A percentile compares a stretch with the other conserved stretches of the same genome.
phyloP scores from a whole-genome alignment of 805 yeast genomes.

The Isabelozyma heimii region DNA sequence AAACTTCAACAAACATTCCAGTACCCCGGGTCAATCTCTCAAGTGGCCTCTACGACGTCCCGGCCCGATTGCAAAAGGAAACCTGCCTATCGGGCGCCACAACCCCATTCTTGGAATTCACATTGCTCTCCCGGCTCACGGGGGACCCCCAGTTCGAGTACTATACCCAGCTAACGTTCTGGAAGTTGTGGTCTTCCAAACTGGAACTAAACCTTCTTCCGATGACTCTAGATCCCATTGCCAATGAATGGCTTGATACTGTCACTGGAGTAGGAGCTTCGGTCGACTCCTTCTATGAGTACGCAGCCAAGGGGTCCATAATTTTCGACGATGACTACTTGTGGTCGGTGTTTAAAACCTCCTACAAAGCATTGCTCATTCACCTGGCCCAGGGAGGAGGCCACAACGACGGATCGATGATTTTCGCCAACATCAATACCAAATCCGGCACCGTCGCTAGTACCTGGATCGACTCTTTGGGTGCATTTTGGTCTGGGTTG shows the following conservation, averaged over 20 bases:
- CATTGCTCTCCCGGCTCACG: constrained; percentile 70
- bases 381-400: constrained; percentile 37
- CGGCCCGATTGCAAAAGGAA: constrained; percentile 48
- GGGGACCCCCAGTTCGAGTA: constrained; percentile 70
- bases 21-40: constrained; percentile 73
- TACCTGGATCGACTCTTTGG: constrained; percentile 79
- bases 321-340: constrained; percentile 63
- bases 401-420: constrained; percentile 23
- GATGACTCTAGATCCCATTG: constrained; percentile 66
- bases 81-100: constrained; percentile 90
- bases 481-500: constrained; percentile 88
- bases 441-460: constrained; percentile 48
- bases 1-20: constrained; percentile 65
- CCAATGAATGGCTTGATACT: constrained; percentile 53
- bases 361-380: constrained; percentile 54
- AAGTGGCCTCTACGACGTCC: constrained; percentile 47
- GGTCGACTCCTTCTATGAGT: constrained; percentile 86
- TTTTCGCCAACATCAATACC: constrained; percentile 59
- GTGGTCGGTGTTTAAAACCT: constrained; percentile 50
- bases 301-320: constrained; percentile 74
- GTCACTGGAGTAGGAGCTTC: constrained; percentile 88
- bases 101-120: constrained; percentile 77
- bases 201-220: constrained; percentile 67
- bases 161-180: constrained; percentile 59
- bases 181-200: constrained; percentile 68